Conservation (phyloP, 768 basidiomycete species). For the Suillus luteus region DNA sequence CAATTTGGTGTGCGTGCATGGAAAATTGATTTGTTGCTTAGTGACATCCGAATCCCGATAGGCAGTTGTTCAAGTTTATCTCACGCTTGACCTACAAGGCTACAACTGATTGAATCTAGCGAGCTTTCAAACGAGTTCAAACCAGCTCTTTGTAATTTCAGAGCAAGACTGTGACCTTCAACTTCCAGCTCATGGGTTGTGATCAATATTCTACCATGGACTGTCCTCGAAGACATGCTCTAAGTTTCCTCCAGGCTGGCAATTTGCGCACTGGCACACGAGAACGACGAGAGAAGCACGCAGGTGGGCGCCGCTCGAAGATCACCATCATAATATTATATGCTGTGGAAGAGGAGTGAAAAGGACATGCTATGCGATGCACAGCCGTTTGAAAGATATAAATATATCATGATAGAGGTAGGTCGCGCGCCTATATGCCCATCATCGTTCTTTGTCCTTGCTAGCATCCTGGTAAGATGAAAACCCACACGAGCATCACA, state of each 20-base stretch:
- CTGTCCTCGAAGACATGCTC: slow-evolving; percentile 72
- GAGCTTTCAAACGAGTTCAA: not conserved
- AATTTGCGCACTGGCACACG: too few relatives aligned
- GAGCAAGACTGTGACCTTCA: slow-evolving; percentile 22
- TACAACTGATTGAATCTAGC: not conserved
- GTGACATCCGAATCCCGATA: not conserved
- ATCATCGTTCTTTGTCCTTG: not conserved
- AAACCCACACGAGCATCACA: not conserved
- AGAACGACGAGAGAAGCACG: too few relatives aligned
- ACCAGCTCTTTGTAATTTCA: not conserved
- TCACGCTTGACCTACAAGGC: not conserved
- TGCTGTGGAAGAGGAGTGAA: too few relatives aligned
- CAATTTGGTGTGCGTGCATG: too few relatives aligned
- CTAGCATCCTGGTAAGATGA: not conserved
- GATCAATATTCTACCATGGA: slow-evolving; percentile 58
- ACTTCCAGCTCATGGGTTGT: slow-evolving; percentile 60
- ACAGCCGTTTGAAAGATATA: not conserved
- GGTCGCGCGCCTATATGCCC: not conserved
- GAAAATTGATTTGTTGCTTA: too few relatives aligned
- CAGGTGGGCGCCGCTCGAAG: too few relatives aligned
- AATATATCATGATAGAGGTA: not conserved
- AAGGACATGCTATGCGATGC: not conserved
- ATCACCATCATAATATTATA: too few relatives aligned
- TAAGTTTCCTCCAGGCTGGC: slow-evolving; percentile 26
- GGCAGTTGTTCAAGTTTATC: not conserved